Base-by-base conservation (phyloP, 225 moss, liverwort and hornwort species). In the Ulota crispa region DNA sequence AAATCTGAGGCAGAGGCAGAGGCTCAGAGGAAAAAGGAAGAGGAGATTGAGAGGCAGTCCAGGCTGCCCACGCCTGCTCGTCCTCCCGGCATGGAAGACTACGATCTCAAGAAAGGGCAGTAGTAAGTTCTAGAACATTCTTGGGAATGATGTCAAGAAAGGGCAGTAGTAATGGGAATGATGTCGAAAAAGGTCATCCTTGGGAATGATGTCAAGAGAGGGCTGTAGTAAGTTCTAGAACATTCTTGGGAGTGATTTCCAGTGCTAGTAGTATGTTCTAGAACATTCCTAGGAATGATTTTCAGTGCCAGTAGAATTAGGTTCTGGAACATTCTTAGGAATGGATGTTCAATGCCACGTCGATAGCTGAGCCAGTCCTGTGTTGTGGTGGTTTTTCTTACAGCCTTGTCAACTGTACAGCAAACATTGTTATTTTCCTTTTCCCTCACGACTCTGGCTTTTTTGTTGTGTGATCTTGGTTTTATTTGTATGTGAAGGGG, bases 61-160 rank as follows among this genome's bases (percentile, higher is more conserved):
- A 28, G 84, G 8, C 84, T 90, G 73, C 90, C 90, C 34, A 32
- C 62, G 3, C 90, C 90, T 68, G 56, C 87, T 20, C 85, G 87
- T 57, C 86, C 89, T 2, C 86, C 89, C 26, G 89, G 89, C 59
- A 86, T 84, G 81, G 89, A 89, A 62, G 88, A 88, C 15, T 85
- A 18, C 0, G 85, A 80, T 26, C 14, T 15, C 23, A 89, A 89
- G 89, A 89, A 89, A 82, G 86, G 56, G 18, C 82, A 84, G 75
- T 82, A 79, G 50, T 1, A 45, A 18, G 31, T 76, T 39, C 27
- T 36, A 70, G 59, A 15, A 31, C 11, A 23, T 32, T 45, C 21
- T 7, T 50, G 72, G 12, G 75, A 72, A 68, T 80, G 18, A 72
- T 28, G 3, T 42, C 42, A 2, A 42, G 42, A 10, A n/a, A n/a